phyloP scores from a whole-genome alignment of 805 yeast species.

The Pichia paraexigua region DNA sequence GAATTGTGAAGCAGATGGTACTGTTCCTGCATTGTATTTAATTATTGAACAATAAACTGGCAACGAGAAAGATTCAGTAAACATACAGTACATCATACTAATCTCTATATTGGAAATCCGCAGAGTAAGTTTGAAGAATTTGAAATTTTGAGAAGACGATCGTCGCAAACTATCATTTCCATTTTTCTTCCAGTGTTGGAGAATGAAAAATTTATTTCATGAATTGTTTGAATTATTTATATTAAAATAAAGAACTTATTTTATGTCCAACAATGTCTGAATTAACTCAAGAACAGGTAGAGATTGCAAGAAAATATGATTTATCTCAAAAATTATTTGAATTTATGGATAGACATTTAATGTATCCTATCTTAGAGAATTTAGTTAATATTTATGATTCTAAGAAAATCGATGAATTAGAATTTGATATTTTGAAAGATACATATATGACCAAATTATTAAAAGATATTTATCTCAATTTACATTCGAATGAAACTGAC shows the following conservation, averaged over 20 bases:
- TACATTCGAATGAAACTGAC: slow-evolving; percentile 30
- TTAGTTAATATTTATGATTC: slow-evolving; percentile 25
- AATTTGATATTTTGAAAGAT: slow-evolving; percentile 47
- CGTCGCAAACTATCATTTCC: neutral
- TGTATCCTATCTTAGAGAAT: slow-evolving; percentile 30
- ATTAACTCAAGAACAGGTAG: slow-evolving; percentile 22
- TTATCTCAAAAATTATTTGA: slow-evolving; percentile 46
- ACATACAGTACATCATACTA: too few species aligned
- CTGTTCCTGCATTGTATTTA: slow-evolving; percentile 4
- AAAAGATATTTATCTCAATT: slow-evolving; percentile 34
- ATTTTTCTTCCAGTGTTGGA: neutral
- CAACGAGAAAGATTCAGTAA: too few species aligned
- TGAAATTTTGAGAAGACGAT: too few species aligned
- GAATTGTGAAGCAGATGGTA: slow-evolving; percentile 11
- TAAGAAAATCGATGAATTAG: slow-evolving; percentile 36
- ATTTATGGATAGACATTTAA: slow-evolving; percentile 55
- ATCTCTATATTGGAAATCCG: too few species aligned
- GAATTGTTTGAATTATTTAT: neutral
- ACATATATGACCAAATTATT: slow-evolving; percentile 49
- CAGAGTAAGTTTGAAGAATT: too few species aligned
- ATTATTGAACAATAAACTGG: too few species aligned
- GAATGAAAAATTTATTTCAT: neutral
- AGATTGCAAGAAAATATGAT: slow-evolving; percentile 42
- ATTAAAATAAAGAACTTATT: too few species aligned
- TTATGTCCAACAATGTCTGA: neutral